phyloP scores from a whole-genome alignment of 345 rosid species.

The Conringia planisiliqua region DNA sequence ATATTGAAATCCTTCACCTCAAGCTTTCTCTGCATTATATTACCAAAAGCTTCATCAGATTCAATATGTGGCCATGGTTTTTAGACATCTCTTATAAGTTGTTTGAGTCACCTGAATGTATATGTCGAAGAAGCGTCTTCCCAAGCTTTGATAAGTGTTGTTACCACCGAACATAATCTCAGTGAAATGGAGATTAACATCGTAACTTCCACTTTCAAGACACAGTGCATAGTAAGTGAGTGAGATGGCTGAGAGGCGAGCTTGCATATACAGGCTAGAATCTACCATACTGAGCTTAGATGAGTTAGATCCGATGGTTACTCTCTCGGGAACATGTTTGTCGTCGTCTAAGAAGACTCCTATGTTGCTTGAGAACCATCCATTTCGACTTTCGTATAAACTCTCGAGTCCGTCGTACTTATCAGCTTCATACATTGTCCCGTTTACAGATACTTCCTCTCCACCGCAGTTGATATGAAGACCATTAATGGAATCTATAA shows the following conservation, averaged over 20 bases:
- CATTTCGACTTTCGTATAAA: constrained; percentile 8
- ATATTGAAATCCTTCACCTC: constrained; percentile 50
- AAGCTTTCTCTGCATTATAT: constrained; percentile 32
- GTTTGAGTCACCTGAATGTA: constrained; percentile 50
- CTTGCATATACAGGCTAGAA: constrained; percentile 40
- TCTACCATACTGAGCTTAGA: constrained; percentile 5
- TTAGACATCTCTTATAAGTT: neutral
- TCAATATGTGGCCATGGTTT: neutral
- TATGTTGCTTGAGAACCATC: constrained; percentile 59
- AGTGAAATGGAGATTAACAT: constrained; percentile 62
- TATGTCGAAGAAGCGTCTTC: constrained; percentile 58
- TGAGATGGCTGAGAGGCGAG: constrained; percentile 49
- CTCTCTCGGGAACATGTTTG: constrained; percentile 24
- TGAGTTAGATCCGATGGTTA: constrained; percentile 30
- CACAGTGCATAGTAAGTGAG: constrained; percentile 61
- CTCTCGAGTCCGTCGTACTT: constrained; percentile 35
- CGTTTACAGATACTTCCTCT: constrained; percentile 29
- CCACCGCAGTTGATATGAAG: constrained; percentile 64
- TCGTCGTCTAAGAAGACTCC: constrained; percentile 62
- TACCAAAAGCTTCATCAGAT: neutral
- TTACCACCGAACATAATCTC: constrained; percentile 52
- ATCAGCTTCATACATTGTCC: constrained; percentile 45
- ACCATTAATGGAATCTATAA: constrained; percentile 35
- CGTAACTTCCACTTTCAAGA: constrained; percentile 46
- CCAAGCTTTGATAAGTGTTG: constrained; percentile 40